Evolutionary conservation across 23 red algal species (phyloP).

Genomic region (Gracilaria domingensis): DNA sequence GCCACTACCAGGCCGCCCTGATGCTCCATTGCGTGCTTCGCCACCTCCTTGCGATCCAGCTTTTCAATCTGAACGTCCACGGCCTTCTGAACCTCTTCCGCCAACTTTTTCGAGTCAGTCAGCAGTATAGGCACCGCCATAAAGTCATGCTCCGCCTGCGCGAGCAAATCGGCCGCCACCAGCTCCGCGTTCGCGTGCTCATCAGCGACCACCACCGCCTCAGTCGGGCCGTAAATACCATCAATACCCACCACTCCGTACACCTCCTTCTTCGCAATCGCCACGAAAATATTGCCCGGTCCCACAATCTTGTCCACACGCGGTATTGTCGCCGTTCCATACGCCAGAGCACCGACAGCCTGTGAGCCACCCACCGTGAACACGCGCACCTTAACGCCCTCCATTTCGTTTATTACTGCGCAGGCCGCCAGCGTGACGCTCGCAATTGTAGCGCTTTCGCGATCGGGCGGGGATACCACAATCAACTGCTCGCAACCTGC

Average conservation of each 20-base stretch:
- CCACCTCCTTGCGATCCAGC: constrained; percentile 64
- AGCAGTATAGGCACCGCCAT: constrained; percentile 85
- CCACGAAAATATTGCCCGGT: constrained; percentile 97
- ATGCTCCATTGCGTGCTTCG: constrained; percentile 60
- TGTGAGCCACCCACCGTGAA: constrained; percentile 93
- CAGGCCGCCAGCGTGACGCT: constrained; percentile 75
- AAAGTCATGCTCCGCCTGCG: constrained; percentile 99
- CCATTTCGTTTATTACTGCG: constrained; percentile 75
- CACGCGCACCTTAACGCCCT: constrained; percentile 74
- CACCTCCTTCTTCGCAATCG: constrained; percentile 91
- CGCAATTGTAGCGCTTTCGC: constrained; percentile 31
- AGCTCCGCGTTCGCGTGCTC: constrained; percentile 67
- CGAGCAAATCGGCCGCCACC: constrained; percentile 90
- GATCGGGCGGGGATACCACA: constrained; percentile 86
- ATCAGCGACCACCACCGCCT: constrained; percentile 93
- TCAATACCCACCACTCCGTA: constrained; percentile 94
- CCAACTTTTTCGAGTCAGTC: constrained; percentile 59
- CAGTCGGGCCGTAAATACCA: constrained; percentile 90
- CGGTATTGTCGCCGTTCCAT: constrained; percentile 90
- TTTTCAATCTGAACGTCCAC: constrained; percentile 74
- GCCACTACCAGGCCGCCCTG: constrained; percentile 88
- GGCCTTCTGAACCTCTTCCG: constrained; percentile 65
- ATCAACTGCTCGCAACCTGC: constrained; percentile 83
- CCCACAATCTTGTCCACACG: constrained; percentile 98
- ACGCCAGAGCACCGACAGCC: constrained; percentile 95